Evolutionary conservation across 129 eudicot genomes (phyloP).

Genomic region (Erigeron canadensis): DNA sequence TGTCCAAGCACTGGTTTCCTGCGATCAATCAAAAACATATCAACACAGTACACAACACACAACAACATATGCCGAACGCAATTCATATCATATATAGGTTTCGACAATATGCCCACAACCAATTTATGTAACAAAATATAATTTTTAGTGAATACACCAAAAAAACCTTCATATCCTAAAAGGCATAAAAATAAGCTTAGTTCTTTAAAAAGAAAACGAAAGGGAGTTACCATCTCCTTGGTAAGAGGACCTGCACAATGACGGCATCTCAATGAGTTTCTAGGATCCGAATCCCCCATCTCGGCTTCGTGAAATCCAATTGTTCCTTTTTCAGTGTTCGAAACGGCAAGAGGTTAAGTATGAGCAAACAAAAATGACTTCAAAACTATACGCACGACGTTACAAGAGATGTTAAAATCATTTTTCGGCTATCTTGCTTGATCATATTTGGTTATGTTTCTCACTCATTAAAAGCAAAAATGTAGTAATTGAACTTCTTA

Average conservation of each 20-base stretch:
- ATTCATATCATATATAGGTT: background rate
- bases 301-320: conserved; percentile 7
- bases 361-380: conserved; percentile 14
- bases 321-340: conserved; percentile 16
- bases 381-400: background rate
- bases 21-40: conserved; percentile 21
- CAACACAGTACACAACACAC: background rate
- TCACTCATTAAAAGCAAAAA: background rate
- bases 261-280: conserved; percentile 47
- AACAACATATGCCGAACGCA: background rate
- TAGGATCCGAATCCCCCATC: conserved; percentile 50
- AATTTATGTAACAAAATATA: background rate
- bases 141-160: background rate
- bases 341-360: conserved; percentile 7
- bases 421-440: background rate
- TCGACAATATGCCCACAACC: conserved; percentile 8
- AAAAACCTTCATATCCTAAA: background rate
- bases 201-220: background rate
- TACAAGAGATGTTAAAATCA: background rate
- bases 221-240: conserved; percentile 55
- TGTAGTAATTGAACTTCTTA: background rate
- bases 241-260: conserved; percentile 93
- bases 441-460: background rate
- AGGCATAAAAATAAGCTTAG: conserved; percentile 12
- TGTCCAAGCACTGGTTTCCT: conserved; percentile 93